Conservation (phyloP, 441 rosid genomes). For the Daphne laureola region DNA sequence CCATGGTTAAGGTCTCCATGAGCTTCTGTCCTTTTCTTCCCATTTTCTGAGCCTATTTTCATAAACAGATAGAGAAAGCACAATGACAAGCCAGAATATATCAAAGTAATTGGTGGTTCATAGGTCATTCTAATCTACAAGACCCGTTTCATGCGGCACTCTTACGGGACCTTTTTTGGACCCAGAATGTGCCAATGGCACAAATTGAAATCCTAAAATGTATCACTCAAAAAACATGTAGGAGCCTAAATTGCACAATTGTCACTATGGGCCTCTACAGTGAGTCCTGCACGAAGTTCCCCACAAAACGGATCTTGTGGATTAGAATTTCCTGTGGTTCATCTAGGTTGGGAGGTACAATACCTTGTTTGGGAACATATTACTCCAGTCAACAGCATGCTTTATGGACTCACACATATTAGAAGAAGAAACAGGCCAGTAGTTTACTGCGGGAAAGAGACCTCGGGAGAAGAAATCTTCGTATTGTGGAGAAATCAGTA, state of each 20-base stretch:
- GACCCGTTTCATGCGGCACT: too few relatives aligned
- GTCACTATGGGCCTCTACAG: too few relatives aligned
- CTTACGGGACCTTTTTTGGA: too few relatives aligned
- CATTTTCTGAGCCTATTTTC: constrained; percentile 48
- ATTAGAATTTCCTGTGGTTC: too few relatives aligned
- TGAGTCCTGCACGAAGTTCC: too few relatives aligned
- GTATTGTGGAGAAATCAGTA: constrained; percentile 59
- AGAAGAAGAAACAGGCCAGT: constrained; percentile 63
- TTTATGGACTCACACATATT: constrained; percentile 56
- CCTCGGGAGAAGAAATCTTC: constrained; percentile 90
- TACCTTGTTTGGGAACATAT: constrained; percentile 56
- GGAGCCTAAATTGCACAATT: too few relatives aligned
- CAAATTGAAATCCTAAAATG: too few relatives aligned
- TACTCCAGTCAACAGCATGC: constrained; percentile 76
- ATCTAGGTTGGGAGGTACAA: neutral
- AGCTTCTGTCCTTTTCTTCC: constrained; percentile 63
- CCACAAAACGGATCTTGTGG: too few relatives aligned
- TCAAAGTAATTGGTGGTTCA: neutral
- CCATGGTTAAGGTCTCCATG: constrained; percentile 64
- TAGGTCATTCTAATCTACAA: too few relatives aligned
- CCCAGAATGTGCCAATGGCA: too few relatives aligned
- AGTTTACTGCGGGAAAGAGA: constrained; percentile 50
- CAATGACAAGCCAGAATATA: neutral
- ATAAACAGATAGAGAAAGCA: neutral
- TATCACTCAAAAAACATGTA: too few relatives aligned